Evolutionary conservation across 2,329 filamentous ascomycete species (phyloP), one percentile per base, ranked within the genome.

Genomic region (Delphinella strobiligena): DNA sequence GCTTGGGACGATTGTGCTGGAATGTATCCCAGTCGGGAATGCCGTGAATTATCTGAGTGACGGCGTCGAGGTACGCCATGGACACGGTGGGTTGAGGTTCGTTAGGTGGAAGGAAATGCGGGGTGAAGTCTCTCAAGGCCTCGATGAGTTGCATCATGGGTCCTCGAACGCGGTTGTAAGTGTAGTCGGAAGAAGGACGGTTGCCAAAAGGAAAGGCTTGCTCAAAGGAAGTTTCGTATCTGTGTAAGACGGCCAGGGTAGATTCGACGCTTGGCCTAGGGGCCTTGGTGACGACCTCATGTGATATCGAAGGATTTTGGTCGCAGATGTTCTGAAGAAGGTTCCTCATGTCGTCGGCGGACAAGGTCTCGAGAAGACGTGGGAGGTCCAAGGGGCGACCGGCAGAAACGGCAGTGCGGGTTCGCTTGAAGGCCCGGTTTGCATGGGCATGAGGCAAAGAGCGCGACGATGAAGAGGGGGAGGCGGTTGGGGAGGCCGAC

Each of bases 321-420:
- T 93, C 83, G 66, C 88, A 95, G 56, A 98, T 83, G 40, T 82
- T 80, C 58, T 88, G 84, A n/a, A 98, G 72, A 1, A 95, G 79
- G 27, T 76, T 78, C 50, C 89, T 80, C 54, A 98, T 73, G 49
- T 93, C 84, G 44, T 83, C 75, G 44, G 80, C 80, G 54, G 93
- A 85, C 33, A 98, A 75, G 0, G 91, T 96, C 64, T 98, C 89
- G 46, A 98, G 78, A n/a, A 98, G 74, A 54, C 91, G 80, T 42
- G 77, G 70, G 17, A 84, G 65, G 17, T 77, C 64, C 34, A 85
- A 67, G 34, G 79, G 76, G 44, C 78, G 68, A 31, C 79, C 79
- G 15, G 44, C 47, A 16, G 71, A 71, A 44, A 86, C 60, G 51
- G 93, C 87, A 50, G 79, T 75, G 43, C 77, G 72, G 48, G 72